Evolutionary conservation across 495 filamentous ascomycete species (phyloP), one percentile per base, ranked within the genome.

Genomic region (Hyaloscypha finlandica): DNA sequence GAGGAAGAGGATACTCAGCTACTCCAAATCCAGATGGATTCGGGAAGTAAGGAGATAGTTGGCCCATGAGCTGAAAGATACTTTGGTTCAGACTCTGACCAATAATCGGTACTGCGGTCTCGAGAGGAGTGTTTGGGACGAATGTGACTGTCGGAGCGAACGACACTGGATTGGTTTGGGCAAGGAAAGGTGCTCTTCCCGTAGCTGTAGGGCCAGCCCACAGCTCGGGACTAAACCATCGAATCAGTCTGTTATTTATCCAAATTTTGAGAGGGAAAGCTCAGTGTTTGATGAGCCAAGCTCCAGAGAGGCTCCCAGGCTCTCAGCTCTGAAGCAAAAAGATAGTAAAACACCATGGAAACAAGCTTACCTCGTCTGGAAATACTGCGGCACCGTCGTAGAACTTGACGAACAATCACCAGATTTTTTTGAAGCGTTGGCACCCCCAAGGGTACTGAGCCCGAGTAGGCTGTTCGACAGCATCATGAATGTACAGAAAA

Each of bases 21-120:
- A 86, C 84, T 0, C 86, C 85, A 54, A 85, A 86, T 16, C 84
- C 85, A 5, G 45, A 29, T 30, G 78, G 75, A 11, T 74, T 73
- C 3, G 77, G 77, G 29, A 59, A 76, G 65, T 85, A 84, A 20
- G 81, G 81, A 32, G 73, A 69, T 48, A 81, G 66, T 22, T 82
- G 76, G 62, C 84, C 86, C 80, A 86, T 83, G 32, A 81, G 74
- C 42, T 83, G 78, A 66, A 87, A 88, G 62, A 87, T 85, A 62
- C 83, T 86, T 22, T 78, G 71, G 63, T 83, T 80, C n/a, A 55
- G 60, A 19, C 74, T 45, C 30, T 74, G 67, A 29, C 83, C 86
- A n/a, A 74, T 55, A 57, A 88, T 83, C 20, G 86, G 86, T 35
- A 84, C 71, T 19, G 78, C 76, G 8, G 85, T 88, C 73, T 87